These are phyloP conservation scores for Corinectria fuckeliana DNA, from an alignment of 2,329 filamentous ascomycete species.

Conservation along the genomic window DNA sequence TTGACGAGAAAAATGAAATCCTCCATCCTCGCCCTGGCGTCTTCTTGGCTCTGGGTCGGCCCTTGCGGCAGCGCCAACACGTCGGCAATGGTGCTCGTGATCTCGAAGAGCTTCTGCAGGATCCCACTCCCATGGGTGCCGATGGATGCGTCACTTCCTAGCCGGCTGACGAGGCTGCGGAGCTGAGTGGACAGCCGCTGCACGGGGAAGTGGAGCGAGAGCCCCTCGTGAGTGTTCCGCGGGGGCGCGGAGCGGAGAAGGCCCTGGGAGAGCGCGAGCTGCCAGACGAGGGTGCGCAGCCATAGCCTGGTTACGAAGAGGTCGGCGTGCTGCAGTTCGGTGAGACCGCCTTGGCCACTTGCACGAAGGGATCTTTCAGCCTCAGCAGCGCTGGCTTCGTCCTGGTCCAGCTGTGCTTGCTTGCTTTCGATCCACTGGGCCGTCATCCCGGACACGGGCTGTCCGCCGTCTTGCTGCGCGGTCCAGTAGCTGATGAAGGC, in stretches of 20 bases:
- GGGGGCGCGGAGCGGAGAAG: slow-evolving; percentile 45
- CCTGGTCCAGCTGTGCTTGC: slow-evolving; percentile 48
- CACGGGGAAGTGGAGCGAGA: slow-evolving; percentile 49
- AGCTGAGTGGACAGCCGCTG: slow-evolving; percentile 48
- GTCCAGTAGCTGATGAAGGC: slow-evolving; percentile 47
- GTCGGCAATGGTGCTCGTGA: slow-evolving; percentile 65
- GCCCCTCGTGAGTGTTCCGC: slow-evolving; percentile 43
- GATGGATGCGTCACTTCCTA: slow-evolving; percentile 51
- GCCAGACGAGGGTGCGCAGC: slow-evolving; percentile 51
- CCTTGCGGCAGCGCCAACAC: slow-evolving; percentile 59
- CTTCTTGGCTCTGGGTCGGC: slow-evolving; percentile 46
- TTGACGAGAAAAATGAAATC: slow-evolving; percentile 60
- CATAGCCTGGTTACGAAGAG: slow-evolving; percentile 50
- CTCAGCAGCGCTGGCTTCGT: slow-evolving; percentile 43
- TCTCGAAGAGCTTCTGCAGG: slow-evolving; percentile 65
- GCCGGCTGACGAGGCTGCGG: slow-evolving; percentile 44
- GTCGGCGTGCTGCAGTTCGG: slow-evolving; percentile 50
- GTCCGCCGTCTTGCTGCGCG: slow-evolving; percentile 38
- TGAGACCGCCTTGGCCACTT: slow-evolving; percentile 38
- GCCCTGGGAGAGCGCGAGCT: slow-evolving; percentile 48
- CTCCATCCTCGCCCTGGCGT: slow-evolving; percentile 55
- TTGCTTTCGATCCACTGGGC: slow-evolving; percentile 50
- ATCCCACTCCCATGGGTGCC: slow-evolving; percentile 63
- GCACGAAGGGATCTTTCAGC: slow-evolving; percentile 36
- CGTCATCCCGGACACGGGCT: slow-evolving; percentile 35